Conservation (phyloP, 768 basidiomycete species). For the Nevesoporus exiguus region DNA sequence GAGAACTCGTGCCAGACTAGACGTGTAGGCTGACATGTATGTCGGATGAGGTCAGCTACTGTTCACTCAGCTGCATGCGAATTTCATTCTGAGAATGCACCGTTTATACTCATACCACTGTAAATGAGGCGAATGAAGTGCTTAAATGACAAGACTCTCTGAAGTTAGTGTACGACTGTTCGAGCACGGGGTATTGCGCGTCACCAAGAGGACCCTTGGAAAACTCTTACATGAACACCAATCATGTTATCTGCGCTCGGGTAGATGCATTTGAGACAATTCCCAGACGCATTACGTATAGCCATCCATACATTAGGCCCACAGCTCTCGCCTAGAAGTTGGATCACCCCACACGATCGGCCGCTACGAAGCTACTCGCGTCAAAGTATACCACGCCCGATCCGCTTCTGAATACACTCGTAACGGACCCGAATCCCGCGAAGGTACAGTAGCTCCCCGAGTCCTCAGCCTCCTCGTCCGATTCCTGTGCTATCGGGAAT, state of each 20-base stretch:
- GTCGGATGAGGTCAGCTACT: too few relatives aligned
- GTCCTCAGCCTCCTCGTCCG: conserved; percentile 52
- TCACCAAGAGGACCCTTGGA: too few relatives aligned
- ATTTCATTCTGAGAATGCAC: too few relatives aligned
- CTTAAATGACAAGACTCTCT: too few relatives aligned
- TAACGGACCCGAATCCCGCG: conserved; percentile 59
- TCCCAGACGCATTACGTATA: conserved; percentile 31
- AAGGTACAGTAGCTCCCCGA: conserved; percentile 44
- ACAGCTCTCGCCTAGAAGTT: conserved; percentile 33
- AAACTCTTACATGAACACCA: too few relatives aligned
- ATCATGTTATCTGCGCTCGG: conserved; percentile 32
- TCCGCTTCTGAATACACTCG: conserved; percentile 58
- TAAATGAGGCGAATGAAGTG: too few relatives aligned
- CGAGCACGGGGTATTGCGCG: too few relatives aligned
- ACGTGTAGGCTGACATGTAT: too few relatives aligned
- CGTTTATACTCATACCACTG: too few relatives aligned
- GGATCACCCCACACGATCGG: conserved; percentile 30
- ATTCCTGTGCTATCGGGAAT: conserved; percentile 39
- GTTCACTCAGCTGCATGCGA: too few relatives aligned
- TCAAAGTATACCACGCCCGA: conserved; percentile 52
- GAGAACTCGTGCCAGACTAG: too few relatives aligned
- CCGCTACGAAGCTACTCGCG: conserved; percentile 35
- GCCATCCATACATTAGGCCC: conserved; percentile 24
- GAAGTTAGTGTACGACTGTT: too few relatives aligned
- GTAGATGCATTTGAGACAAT: conserved; percentile 27